Conservation (phyloP, 2,329 filamentous ascomycete genomes). For the Domatiomyces globalis region DNA sequence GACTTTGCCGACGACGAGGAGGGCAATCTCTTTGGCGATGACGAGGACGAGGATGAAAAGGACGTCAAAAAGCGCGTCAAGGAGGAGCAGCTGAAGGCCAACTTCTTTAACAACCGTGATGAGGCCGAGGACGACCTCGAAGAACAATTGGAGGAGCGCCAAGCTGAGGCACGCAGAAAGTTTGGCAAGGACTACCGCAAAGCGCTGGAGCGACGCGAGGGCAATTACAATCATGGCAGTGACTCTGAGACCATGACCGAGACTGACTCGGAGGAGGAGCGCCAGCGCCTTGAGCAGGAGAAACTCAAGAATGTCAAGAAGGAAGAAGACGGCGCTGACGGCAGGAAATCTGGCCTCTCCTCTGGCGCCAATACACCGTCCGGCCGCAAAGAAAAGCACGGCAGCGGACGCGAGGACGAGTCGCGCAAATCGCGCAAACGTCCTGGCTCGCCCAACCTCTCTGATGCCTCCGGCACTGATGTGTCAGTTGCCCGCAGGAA, state of each 20-base stretch:
- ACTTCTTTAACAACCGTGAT: conserved; percentile 44
- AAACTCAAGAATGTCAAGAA: conserved; percentile 38
- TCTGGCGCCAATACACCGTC: conserved; percentile 55
- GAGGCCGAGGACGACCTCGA: conserved; percentile 51
- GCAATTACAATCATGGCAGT: conserved; percentile 72
- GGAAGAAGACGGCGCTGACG: conserved; percentile 33
- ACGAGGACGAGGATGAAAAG: conserved; percentile 68
- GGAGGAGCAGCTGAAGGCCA: conserved; percentile 71
- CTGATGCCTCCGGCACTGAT: conserved; percentile 85
- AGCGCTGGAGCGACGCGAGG: conserved; percentile 68
- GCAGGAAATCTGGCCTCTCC: conserved; percentile 41
- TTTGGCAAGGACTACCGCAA: conserved; percentile 68
- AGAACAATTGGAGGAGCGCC: conserved; percentile 46
- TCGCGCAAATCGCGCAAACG: conserved; percentile 56
- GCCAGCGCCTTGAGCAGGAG: conserved; percentile 39
- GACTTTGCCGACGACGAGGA: conserved; percentile 85
- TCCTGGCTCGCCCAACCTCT: conserved; percentile 70
- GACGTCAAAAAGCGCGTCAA: conserved; percentile 59
- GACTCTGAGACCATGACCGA: conserved; percentile 35
- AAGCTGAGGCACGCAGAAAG: conserved; percentile 54
- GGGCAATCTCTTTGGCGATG: conserved; percentile 47
- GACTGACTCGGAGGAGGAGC: conserved; percentile 42
- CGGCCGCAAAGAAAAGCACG: conserved; percentile 39
- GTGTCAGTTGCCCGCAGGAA: conserved; percentile 50
- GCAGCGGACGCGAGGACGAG: conserved; percentile 33